Evolutionary conservation across 139 green algal genomes (phyloP), one percentile per base, ranked within the genome.

Genomic region (Chlamydomonas applanata): DNA sequence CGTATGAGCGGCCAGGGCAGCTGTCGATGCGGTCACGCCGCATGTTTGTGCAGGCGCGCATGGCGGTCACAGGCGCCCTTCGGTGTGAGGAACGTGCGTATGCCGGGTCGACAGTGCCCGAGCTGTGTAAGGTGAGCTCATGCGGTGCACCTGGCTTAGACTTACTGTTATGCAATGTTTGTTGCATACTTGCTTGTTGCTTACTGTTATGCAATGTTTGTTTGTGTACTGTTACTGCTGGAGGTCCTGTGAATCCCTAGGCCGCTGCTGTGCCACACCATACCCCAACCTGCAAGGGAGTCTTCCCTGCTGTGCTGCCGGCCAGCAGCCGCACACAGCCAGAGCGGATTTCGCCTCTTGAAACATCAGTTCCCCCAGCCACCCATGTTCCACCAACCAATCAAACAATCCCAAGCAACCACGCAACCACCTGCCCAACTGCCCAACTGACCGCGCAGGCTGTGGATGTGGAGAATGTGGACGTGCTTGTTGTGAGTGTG

Each of bases 41-140:
- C 34, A 52, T 83, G 57, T 79, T 83, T 53, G 77, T 83, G 56
- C 77, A 83, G 62, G 77, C 61, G 9, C 65, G 72, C 54, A 83
- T 83, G 77, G 71, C 77, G n/a, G 77, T 74, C 13, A 57, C 53
- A n/a, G 45, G 62, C 65, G 60, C 60, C 5, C 65, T 83, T 17
- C 16, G 40, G 33, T 17, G 66, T 36, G 71, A 83, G 71, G 77
- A 83, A 36, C 71, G 77, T 9, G 65, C 72, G 22, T 83, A 83
- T 64, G 49, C 54, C 25, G 71, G 69, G 13, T 17, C 3, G 0
- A 40, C 54, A 13, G 17, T 33, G 29, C 53, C 45, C 5, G 77
- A 83, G 77, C 77, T 83, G 25, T 53, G 59, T 7, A 76, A 82
- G 76, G 75, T 81, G 33, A 11, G 46, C 44, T 44, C 32, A 33